Percentiles rank a stretch among this genome's conserved stretches.
Conservation (phyloP, 2,329 filamentous ascomycete species). For the Diaporthe caulivora region DNA sequence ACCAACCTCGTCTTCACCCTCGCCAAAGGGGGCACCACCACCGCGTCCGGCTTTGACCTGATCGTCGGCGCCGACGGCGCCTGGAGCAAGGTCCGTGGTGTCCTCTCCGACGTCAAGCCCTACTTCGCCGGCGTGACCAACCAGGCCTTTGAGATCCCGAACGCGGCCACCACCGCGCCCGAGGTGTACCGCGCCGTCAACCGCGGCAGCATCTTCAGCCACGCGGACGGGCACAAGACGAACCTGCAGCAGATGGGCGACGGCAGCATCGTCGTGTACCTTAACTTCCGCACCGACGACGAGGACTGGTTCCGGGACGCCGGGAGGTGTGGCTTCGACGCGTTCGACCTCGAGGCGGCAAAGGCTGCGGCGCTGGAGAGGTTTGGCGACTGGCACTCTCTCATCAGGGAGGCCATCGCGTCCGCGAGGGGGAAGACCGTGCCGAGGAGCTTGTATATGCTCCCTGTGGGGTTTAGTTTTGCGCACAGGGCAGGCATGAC, state of each 20-base stretch:
- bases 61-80: constrained; percentile 52
- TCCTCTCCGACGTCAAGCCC: constrained; percentile 54
- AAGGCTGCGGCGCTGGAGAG: constrained; percentile 52
- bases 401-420: constrained; percentile 56
- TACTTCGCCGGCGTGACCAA: constrained; percentile 59
- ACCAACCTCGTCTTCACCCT: constrained; percentile 53
- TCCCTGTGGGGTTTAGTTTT: constrained; percentile 65
- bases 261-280: constrained; percentile 57
- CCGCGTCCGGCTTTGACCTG: constrained; percentile 53
- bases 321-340: constrained; percentile 58
- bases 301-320: constrained; percentile 50
- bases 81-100: constrained; percentile 52
- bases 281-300: constrained; percentile 53
- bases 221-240: constrained; percentile 56
- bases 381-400: constrained; percentile 56
- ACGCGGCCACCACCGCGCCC: constrained; percentile 56
- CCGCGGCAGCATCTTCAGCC: constrained; percentile 59
- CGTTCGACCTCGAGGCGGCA: constrained; percentile 52
- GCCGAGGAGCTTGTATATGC: constrained; percentile 62
- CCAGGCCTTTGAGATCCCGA: constrained; percentile 56
- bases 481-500: constrained; percentile 61
- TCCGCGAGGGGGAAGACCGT: constrained; percentile 54
- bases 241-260: constrained; percentile 62
- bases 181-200: constrained; percentile 60
- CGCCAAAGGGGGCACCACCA: constrained; percentile 43